phyloP scores from a whole-genome alignment of 176 grass and related monocot species.

The Oryza meyeriana region DNA sequence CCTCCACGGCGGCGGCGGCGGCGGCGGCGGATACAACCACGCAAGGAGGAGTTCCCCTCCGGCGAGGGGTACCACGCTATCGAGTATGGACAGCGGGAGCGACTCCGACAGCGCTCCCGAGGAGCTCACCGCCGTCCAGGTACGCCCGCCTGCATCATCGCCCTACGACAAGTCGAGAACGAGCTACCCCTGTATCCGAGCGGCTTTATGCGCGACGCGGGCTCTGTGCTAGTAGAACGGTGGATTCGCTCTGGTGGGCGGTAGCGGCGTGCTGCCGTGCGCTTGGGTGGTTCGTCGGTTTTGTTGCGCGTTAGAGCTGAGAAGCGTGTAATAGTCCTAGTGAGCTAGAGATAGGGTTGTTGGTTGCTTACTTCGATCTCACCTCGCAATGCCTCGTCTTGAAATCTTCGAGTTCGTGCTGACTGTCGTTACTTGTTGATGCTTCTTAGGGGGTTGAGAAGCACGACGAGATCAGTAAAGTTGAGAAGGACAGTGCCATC shows the following conservation, averaged over 20 bases:
- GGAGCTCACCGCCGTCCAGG: constrained; percentile 59
- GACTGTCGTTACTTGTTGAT: background rate
- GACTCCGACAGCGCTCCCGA: constrained; percentile 44
- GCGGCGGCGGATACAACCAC: background rate
- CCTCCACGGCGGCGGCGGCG: constrained; percentile 5
- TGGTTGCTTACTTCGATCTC: background rate
- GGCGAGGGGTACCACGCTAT: background rate
- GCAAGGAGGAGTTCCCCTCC: background rate
- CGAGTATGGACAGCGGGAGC: constrained; percentile 48
- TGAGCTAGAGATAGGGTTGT: background rate
- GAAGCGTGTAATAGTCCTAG: background rate
- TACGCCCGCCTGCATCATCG: background rate
- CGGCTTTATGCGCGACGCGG: background rate
- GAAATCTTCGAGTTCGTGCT: background rate
- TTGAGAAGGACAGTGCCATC: constrained; percentile 46
- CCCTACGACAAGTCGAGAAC: too few relatives aligned
- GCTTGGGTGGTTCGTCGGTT: background rate
- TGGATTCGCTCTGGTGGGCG: background rate
- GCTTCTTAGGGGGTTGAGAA: constrained; percentile 44
- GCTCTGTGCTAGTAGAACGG: background rate
- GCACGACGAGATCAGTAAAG: constrained; percentile 45
- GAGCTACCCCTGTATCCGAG: background rate
- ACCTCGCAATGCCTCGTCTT: background rate
- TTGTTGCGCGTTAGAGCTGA: background rate
- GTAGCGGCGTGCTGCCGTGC: background rate